A percentile compares a stretch with the other conserved stretches of the same genome.
phyloP scores from a whole-genome alignment of 768 basidiomycete genomes.

The Macrolepiota albuminosa region DNA sequence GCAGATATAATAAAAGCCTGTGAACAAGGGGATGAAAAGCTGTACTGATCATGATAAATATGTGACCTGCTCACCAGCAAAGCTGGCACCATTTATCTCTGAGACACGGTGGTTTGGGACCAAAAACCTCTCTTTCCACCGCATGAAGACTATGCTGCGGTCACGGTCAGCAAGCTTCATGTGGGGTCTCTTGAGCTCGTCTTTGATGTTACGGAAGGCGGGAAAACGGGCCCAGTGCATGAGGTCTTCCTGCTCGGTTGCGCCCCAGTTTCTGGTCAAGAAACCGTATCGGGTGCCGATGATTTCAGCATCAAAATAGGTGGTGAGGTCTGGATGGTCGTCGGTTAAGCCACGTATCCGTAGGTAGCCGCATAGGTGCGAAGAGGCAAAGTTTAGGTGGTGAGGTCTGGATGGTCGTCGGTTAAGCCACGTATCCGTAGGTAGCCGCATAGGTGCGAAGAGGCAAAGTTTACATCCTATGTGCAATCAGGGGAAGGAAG shows the following conservation, averaged over 20 bases:
- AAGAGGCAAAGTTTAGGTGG: slow-evolving; percentile 89
- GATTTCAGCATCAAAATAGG: slow-evolving; percentile 95
- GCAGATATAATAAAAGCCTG: slow-evolving; percentile 93
- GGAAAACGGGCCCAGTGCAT: slow-evolving; percentile 95
- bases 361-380: slow-evolving; percentile 87
- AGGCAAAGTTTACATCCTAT: slow-evolving; percentile 81
- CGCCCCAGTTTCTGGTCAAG: slow-evolving; percentile 86
- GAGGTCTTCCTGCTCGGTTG: slow-evolving; percentile 87
- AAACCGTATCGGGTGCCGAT: slow-evolving; percentile 91
- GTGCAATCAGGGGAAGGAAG: slow-evolving; percentile 6
- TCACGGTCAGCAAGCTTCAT: slow-evolving; percentile 75
- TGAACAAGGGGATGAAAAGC: slow-evolving; percentile 14
- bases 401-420: slow-evolving; percentile 92
- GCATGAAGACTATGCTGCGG: slow-evolving; percentile 85
- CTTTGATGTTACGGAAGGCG: slow-evolving; percentile 74
- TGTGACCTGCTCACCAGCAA: slow-evolving; percentile 64
- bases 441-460: slow-evolving; percentile 86
- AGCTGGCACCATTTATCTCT: slow-evolving; percentile 93
- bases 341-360: slow-evolving; percentile 90
- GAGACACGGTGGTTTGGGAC: slow-evolving; percentile 93
- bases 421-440: slow-evolving; percentile 91
- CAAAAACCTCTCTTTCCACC: slow-evolving; percentile 95
- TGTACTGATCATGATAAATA: slow-evolving; percentile 6
- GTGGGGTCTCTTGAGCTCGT: slow-evolving; percentile 73
- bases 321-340: slow-evolving; percentile 93